These are phyloP conservation scores for Corymbia citriodora DNA, from an alignment of 441 rosid species.

Conservation along the genomic window DNA sequence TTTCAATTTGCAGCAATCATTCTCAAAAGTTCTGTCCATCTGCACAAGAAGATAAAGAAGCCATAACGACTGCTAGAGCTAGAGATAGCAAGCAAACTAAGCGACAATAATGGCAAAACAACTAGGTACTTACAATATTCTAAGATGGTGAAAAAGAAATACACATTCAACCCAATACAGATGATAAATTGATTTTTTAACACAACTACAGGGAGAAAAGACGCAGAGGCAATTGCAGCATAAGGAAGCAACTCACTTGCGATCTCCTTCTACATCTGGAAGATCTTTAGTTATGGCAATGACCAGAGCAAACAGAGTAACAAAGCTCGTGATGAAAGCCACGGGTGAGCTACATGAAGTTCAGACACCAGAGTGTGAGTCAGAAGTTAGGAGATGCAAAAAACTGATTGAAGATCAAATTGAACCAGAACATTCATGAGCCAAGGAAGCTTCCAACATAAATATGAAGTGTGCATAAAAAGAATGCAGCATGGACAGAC, in stretches of 20 bases:
- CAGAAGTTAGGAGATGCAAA: not conserved
- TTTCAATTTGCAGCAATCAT: not conserved
- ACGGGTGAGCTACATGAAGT: constrained; percentile 73
- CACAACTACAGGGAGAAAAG: not conserved
- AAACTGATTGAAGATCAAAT: not conserved
- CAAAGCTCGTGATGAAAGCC: constrained; percentile 93
- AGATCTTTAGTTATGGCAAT: constrained; percentile 97
- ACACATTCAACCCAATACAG: not conserved
- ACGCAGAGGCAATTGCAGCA: not conserved
- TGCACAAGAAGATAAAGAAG: not conserved
- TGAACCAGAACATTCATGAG: not conserved
- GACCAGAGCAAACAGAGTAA: constrained; percentile 83
- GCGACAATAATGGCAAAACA: not conserved
- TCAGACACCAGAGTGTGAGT: not conserved
- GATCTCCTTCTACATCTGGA: constrained; percentile 96
- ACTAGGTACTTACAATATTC: not conserved
- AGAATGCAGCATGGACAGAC: not conserved
- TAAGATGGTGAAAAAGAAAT: not conserved
- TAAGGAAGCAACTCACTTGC: constrained; percentile 53
- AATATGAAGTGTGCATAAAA: not conserved
- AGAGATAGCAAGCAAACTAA: not conserved
- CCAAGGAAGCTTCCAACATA: not conserved
- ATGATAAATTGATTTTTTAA: not conserved
- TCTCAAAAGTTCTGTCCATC: not conserved
- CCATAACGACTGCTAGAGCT: not conserved